Base-by-base conservation (phyloP, 345 rosid species). In the Euphorbia lathyris region DNA sequence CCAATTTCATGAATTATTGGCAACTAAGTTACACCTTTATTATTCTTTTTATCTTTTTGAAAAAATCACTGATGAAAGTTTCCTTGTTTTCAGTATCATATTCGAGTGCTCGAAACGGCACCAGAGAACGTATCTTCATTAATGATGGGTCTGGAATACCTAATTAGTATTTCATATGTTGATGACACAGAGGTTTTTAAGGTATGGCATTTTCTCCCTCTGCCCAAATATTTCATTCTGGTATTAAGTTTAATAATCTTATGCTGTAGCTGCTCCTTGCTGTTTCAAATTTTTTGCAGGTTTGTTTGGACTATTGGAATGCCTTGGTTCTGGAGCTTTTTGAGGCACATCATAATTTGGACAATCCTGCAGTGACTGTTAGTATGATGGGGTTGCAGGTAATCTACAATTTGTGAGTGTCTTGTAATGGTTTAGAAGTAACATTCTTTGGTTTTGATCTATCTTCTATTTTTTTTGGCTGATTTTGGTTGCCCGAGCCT, bases 271-370 rank as follows among this genome's bases (percentile, higher is more conserved):
- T 64, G 19, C 1, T 17, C 26, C 1, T 30, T 67, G 22, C 5
- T 52, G 30, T 47, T 34, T 65, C 40, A 14, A 22, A 14, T 9
- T 26, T 29, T 69, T 58, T 26, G 45, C 82, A 96, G 98, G 99
- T 96, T 73, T 96, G 99, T 85, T 81, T 96, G 93, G 99, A 96
- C 76, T 96, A 96, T 65, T 96, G 99, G 99, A 96, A 96, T 69
- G 70, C 88, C 43, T 83, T 92, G 75, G 99, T 96, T 63, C 80
- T 87, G 86, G 97, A 88, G 85, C 93, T 92, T 27, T 96, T 89
- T 80, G 95, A 92, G 81, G 88, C 89, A 45, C 94, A 86, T 59
- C 86, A 86, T 77, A 92, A 87, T 83, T 62, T 85, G 60, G 98
- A 92, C 70, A 90, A 88, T 82, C 93, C 95, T 69, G 90, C 93